Evolutionary conservation across 768 basidiomycete genomes (phyloP).

Genomic region (Termitomyces sp.): DNA sequence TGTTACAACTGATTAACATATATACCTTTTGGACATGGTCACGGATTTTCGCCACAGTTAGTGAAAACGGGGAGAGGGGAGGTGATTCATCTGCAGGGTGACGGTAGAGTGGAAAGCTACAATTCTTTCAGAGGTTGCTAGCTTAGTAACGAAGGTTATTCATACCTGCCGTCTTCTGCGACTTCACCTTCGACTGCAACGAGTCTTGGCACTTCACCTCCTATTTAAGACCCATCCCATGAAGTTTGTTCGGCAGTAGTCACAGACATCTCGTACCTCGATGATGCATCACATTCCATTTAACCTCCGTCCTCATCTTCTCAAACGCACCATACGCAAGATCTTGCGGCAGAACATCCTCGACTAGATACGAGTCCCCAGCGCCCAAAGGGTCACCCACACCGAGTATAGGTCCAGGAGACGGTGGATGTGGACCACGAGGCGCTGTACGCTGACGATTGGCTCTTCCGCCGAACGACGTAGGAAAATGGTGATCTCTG

Average conservation of each 20-base stretch:
- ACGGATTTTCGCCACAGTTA: constrained; percentile 63
- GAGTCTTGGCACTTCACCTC: constrained; percentile 66
- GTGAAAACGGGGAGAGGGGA: constrained; percentile 58
- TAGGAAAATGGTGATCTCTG: constrained; percentile 1
- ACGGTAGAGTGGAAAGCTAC: constrained; percentile 73
- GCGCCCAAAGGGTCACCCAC: constrained; percentile 40
- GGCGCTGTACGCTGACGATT: constrained; percentile 2
- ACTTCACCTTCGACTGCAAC: constrained; percentile 60
- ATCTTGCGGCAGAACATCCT: constrained; percentile 51
- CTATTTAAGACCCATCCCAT: constrained; percentile 27
- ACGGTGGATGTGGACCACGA: constrained; percentile 1
- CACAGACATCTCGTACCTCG: constrained; percentile 38
- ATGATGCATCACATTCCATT: constrained; percentile 72
- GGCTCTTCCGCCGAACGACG: constrained; percentile 7
- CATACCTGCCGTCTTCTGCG: constrained; percentile 36
- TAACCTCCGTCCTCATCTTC: constrained; percentile 55
- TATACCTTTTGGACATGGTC: constrained; percentile 50
- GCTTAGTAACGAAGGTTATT: neutral
- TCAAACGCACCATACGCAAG: constrained; percentile 55
- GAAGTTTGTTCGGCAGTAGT: neutral
- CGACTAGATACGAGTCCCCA: constrained; percentile 63
- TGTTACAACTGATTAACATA: neutral
- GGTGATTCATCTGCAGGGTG: constrained; percentile 81
- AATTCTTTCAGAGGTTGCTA: neutral
- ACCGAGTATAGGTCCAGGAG: constrained; percentile 11